Conservation (phyloP, 2,329 filamentous ascomycete species). For the Clathrospora elynae region DNA sequence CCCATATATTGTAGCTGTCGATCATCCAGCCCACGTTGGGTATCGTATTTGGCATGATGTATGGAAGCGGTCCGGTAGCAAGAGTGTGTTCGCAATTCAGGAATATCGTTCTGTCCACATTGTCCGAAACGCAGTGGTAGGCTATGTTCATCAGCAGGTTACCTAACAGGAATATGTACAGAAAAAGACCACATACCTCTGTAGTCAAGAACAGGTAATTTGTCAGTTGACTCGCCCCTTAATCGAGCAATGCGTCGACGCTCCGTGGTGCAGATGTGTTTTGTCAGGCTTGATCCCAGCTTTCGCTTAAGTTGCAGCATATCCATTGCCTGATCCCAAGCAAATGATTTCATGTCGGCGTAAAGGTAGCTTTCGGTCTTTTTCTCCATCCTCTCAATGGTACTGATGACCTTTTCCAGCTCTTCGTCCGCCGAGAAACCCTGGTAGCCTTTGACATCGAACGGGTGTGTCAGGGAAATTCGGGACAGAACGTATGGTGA, state of each 20-base stretch:
- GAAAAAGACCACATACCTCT: constrained; percentile 30
- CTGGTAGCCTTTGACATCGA: constrained; percentile 34
- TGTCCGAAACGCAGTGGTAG: constrained; percentile 29
- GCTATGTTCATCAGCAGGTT: constrained; percentile 23
- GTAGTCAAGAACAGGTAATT: constrained; percentile 20
- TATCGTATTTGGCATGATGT: constrained; percentile 22
- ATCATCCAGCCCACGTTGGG: constrained; percentile 16
- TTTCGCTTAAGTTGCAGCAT: constrained; percentile 31
- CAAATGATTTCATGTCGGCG: constrained; percentile 33
- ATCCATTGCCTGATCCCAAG: constrained; percentile 38
- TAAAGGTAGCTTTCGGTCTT: constrained; percentile 34
- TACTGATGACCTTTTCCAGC: constrained; percentile 33
- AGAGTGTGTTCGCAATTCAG: constrained; percentile 26
- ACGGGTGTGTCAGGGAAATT: constrained; percentile 43
- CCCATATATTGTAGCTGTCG: constrained; percentile 10
- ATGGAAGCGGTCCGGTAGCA: constrained; percentile 6
- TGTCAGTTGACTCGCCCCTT: constrained; percentile 31
- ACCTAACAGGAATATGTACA: background rate
- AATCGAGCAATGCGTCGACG: constrained; percentile 40
- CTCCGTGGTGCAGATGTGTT: constrained; percentile 40
- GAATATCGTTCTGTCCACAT: constrained; percentile 34
- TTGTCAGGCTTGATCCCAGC: constrained; percentile 37
- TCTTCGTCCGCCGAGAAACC: constrained; percentile 39
- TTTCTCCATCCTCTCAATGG: constrained; percentile 37
- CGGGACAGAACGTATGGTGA: constrained; percentile 39